A percentile compares a stretch with the other conserved stretches of the same genome.
phyloP scores from a whole-genome alignment of 352 stramenopile species.

The Phytopythium boreale region DNA sequence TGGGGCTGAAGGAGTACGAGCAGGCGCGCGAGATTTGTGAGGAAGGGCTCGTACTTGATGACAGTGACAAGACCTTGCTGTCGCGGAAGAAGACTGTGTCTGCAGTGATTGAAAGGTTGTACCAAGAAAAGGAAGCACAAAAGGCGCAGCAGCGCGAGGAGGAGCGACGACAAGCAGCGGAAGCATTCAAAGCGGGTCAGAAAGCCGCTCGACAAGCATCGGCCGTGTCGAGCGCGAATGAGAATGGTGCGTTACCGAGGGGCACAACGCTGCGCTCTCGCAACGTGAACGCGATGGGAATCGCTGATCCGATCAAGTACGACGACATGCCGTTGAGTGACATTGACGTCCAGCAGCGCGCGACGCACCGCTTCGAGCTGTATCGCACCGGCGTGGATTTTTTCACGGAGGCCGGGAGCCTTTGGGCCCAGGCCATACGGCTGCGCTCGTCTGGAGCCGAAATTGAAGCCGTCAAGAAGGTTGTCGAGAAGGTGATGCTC shows the following conservation, averaged over 20 bases:
- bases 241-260: neutral
- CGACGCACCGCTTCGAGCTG: slow-evolving; percentile 13
- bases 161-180: slow-evolving; percentile 6
- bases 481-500: slow-evolving; percentile 18
- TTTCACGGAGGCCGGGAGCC: slow-evolving; percentile 16
- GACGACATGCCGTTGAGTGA: slow-evolving; percentile 26
- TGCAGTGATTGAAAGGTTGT: slow-evolving; percentile 13
- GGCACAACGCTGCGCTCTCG: neutral
- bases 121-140: slow-evolving; percentile 17
- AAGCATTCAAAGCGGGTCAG: neutral
- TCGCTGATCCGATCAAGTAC: slow-evolving; percentile 25
- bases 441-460: neutral
- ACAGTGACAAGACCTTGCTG: slow-evolving; percentile 17
- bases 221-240: neutral
- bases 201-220: neutral
- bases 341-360: slow-evolving; percentile 23
- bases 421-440: neutral
- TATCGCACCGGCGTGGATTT: slow-evolving; percentile 22
- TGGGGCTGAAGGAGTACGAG: slow-evolving; percentile 32
- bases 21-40: slow-evolving; percentile 31
- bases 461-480: slow-evolving; percentile 1
- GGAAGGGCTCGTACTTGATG: slow-evolving; percentile 29
- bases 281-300: neutral
- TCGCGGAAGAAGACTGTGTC: slow-evolving; percentile 14
- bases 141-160: slow-evolving; percentile 22